Percentiles rank a stretch among this genome's conserved stretches.
Conservation (phyloP, 2,329 filamentous ascomycete genomes). For the Ploettnerulaceae sp. region DNA sequence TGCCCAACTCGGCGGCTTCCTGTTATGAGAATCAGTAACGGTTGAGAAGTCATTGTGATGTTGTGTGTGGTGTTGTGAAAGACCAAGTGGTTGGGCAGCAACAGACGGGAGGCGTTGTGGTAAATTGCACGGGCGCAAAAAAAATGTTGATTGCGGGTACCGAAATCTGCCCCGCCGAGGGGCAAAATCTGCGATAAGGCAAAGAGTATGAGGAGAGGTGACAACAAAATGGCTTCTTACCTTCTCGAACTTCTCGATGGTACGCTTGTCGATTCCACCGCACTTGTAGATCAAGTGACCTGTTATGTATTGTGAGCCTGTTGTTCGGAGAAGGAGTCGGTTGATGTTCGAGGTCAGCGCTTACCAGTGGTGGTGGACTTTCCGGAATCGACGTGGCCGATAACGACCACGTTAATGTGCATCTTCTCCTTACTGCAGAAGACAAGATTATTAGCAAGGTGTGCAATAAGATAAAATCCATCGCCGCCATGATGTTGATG, state of each 20-base stretch:
- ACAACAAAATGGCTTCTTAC: slow-evolving; percentile 46
- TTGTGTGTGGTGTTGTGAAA: slow-evolving; percentile 10
- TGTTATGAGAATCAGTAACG: slow-evolving; percentile 39
- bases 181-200: slow-evolving; percentile 30
- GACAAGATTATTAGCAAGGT: slow-evolving; percentile 24
- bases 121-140: slow-evolving; percentile 25
- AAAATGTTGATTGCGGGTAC: slow-evolving; percentile 21
- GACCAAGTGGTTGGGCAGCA: slow-evolving; percentile 15
- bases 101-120: slow-evolving; percentile 14
- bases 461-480: slow-evolving; percentile 16
- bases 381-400: slow-evolving; percentile 99
- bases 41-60: slow-evolving; percentile 4
- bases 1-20: slow-evolving; percentile 98
- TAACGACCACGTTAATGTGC: slow-evolving; percentile 98
- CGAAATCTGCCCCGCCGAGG: slow-evolving; percentile 33
- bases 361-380: slow-evolving; percentile 96
- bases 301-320: slow-evolving; percentile 39
- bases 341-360: slow-evolving; percentile 36
- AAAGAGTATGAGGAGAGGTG: slow-evolving; percentile 13
- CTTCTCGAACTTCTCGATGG: slow-evolving; percentile 99
- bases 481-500: slow-evolving; percentile 19
- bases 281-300: slow-evolving; percentile 99
- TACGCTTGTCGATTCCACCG: slow-evolving; percentile 99
- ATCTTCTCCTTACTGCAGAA: slow-evolving; percentile 80
- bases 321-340: slow-evolving; percentile 10